Conservation (phyloP, 2,329 filamentous ascomycete species). For the Stagonosporopsis rhizophila region DNA sequence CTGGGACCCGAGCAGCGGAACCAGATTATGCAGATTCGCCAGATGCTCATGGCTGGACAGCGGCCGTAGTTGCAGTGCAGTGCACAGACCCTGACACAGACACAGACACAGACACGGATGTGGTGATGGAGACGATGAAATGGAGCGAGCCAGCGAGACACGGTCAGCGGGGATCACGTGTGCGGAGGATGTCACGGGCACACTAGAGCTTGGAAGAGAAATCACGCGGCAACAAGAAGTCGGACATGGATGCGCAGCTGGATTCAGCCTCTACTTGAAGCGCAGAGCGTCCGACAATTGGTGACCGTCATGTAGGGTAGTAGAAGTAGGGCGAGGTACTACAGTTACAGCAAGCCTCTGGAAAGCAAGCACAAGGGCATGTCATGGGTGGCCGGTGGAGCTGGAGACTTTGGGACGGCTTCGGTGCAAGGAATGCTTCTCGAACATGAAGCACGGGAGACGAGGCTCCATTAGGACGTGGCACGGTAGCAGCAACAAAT, state of each 20-base stretch:
- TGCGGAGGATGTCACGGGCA: background rate
- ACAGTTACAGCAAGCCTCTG: too few species aligned
- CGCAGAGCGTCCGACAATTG: too few species aligned
- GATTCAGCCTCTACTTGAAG: background rate
- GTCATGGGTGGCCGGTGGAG: background rate
- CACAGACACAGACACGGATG: too few species aligned
- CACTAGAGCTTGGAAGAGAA: background rate
- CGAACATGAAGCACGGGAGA: background rate
- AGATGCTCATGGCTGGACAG: constrained; percentile 59
- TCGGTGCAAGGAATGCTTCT: constrained; percentile 14
- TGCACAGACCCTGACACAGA: too few species aligned
- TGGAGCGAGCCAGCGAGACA: background rate
- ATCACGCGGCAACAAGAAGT: background rate
- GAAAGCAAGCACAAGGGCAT: background rate
- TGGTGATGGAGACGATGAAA: background rate
- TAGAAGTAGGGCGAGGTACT: too few species aligned
- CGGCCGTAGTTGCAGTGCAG: constrained; percentile 8
- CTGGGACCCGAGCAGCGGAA: constrained; percentile 76
- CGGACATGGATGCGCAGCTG: background rate
- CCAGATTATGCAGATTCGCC: constrained; percentile 80
- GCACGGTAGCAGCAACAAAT: constrained; percentile 8
- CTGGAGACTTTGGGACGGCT: background rate
- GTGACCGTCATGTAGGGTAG: background rate
- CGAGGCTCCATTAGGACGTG: background rate
- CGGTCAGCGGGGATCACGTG: background rate